Base-by-base conservation (phyloP, 2,329 filamentous ascomycete genomes). In the Pseudogymnoascus sp. region DNA sequence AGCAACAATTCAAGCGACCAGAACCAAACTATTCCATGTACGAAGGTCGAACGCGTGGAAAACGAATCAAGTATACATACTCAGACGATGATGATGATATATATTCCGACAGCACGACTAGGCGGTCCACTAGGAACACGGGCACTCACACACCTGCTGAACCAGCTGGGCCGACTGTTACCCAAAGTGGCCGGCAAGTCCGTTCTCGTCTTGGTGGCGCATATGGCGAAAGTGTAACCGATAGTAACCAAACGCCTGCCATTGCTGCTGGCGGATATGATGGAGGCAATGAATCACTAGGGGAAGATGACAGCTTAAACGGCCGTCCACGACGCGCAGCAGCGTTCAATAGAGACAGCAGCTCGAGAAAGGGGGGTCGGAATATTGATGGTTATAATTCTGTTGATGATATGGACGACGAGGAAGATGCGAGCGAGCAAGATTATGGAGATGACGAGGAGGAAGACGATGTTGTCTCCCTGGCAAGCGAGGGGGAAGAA, bases 21-120 rank as follows among this genome's bases (percentile, higher is more conserved):
- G 59, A 61, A 21, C 59, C 33, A 29, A 42, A 38, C 4, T 96
- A 93, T 73, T 97, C 93, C 0, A 80, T 96, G 64, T 99, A 99
- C 74, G 95, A 99, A 78, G 95, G 95, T 60, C 90, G 95, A 62
- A 99, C 96, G 4, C 86, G 95, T 64, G 95, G 95, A 63, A 97
- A 99, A 80, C 89, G 93, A 65, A 89, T 96, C 77, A 96, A 93
- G 75, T 99, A 99, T 73, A 99, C 91, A 0, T 99, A 90, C 72
- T 96, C 92, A 0, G 93, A 97, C 61, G 91, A 96, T 68, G 88
- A 74, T n/a, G 70, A 88, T 37, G 85, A 87, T 14, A 85, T 86
- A 56, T 83, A 80, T 63, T 84, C 84, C n/a, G 84, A 87, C 71
- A 82, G 83, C 8, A 74, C 72, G 5, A 75, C 77, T 74, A 73